Evolutionary conservation across 208 protist genomes (phyloP), one percentile per base, ranked within the genome.

Genomic region (Endotrypanum monterogeii): DNA sequence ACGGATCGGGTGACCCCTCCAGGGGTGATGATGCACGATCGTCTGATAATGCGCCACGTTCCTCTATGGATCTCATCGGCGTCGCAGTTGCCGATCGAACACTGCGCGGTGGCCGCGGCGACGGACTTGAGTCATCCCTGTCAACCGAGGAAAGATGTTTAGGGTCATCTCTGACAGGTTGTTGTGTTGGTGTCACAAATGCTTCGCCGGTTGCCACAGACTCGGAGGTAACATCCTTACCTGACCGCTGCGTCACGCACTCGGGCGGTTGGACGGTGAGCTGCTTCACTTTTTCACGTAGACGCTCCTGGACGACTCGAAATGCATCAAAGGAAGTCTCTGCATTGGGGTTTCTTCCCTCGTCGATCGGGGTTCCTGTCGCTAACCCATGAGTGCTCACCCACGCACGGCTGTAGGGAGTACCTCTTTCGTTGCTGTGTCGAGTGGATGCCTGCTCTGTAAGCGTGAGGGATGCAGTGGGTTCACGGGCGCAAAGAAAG

Each of bases 221-320:
- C 39, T 66, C 30, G 57, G 20, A 39, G 12, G 39, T 39, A 50
- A 35, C 44, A 0, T 18, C 39, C 28, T n/a, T 41, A 5, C 2
- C 37, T 55, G 41, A 6, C n/a, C 11, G 6, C 11, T n/a, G 18
- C 66, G 16, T 5, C 20, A n/a, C 1, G 1, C 28, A 1, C 30
- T n/a, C 4, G 8, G 30, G 20, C 7, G 66, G 41, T 11, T 1
- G 6, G 20, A 8, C 51, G 0, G 67, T 67, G 30, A 86, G 78
- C 41, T 71, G 48, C 50, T 65, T 68, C 70, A 94, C 78, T 66
- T 94, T 94, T 39, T 87, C 71, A 1, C 83, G 83, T 61, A 92
- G 54, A 11, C 86, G 83, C 46, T 81, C 75, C 67, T 92, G 87
- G 28, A 94, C 77, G 0, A 74, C 85, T 25, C 81, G 70, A 46